Percentiles rank a stretch among this genome's conserved stretches.
Conservation (phyloP, 2,329 filamentous ascomycete genomes). For the Cercospora brassicicola region DNA sequence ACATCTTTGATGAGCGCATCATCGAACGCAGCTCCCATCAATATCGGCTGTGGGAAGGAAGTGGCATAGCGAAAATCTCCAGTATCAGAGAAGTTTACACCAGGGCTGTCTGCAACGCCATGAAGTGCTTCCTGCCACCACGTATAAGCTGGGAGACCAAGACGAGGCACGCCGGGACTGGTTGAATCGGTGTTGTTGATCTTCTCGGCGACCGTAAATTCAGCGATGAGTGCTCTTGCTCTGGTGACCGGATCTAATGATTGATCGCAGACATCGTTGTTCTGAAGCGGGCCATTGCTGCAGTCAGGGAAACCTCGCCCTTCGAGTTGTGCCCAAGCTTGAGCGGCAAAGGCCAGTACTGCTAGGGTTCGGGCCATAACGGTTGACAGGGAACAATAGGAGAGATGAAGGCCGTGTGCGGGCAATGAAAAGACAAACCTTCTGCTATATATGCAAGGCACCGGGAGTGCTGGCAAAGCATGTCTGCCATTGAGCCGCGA, state of each 20-base stretch:
- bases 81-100: slow-evolving; percentile 55
- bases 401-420: not conserved
- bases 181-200: slow-evolving; percentile 55
- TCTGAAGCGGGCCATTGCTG: slow-evolving; percentile 51
- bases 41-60: slow-evolving; percentile 65
- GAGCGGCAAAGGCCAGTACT: slow-evolving; percentile 7
- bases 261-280: slow-evolving; percentile 54
- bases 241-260: slow-evolving; percentile 35
- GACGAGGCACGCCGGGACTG: slow-evolving; percentile 53
- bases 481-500: slow-evolving; percentile 1
- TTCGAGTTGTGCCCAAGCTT: slow-evolving; percentile 13
- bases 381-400: not conserved
- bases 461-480: slow-evolving; percentile 7
- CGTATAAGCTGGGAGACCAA: slow-evolving; percentile 60
- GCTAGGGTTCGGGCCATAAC: not conserved
- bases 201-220: slow-evolving; percentile 55
- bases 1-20: slow-evolving; percentile 61
- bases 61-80: slow-evolving; percentile 62
- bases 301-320: slow-evolving; percentile 51
- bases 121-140: slow-evolving; percentile 66
- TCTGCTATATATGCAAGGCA: slow-evolving; percentile 8
- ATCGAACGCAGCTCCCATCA: slow-evolving; percentile 64
- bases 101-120: slow-evolving; percentile 58
- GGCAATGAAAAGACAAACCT: not conserved
- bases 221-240: slow-evolving; percentile 52